Conservation (phyloP, 768 basidiomycete species). For the Boletellus sp. region DNA sequence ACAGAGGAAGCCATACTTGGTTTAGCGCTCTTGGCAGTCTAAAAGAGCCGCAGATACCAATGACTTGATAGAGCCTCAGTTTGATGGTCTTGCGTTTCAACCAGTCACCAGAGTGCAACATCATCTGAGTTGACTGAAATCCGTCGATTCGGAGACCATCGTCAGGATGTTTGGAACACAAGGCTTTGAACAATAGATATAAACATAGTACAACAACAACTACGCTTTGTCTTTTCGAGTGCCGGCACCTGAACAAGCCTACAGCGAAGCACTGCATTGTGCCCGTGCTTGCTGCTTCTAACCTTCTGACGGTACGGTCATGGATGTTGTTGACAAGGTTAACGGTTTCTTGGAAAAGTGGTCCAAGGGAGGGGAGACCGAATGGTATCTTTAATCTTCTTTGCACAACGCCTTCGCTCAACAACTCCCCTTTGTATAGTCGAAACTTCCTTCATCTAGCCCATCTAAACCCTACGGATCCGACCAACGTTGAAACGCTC, state of each 20-base stretch:
- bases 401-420: conserved; percentile 16
- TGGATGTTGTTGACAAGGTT: conserved; percentile 61
- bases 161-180: conserved; percentile 19
- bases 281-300: conserved; percentile 14
- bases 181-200: conserved; percentile 22
- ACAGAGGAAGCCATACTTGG: too few relatives aligned
- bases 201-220: conserved; percentile 29
- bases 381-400: conserved; percentile 47
- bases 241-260: conserved; percentile 14
- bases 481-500: conserved; percentile 51
- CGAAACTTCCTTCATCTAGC: conserved; percentile 56
- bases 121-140: too few relatives aligned
- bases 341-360: conserved; percentile 49
- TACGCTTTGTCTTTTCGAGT: conserved; percentile 18
- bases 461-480: conserved; percentile 57
- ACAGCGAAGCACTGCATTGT: conserved; percentile 10
- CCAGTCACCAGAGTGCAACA: too few relatives aligned
- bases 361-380: conserved; percentile 55
- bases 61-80: too few relatives aligned
- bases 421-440: conserved; percentile 35
- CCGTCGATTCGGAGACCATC: background rate
- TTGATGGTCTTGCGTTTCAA: too few relatives aligned
- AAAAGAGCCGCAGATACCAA: too few relatives aligned
- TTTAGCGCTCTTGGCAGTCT: too few relatives aligned
- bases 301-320: conserved; percentile 25